A percentile compares a stretch with the other conserved stretches of the same genome.
phyloP scores from a whole-genome alignment of 306 rosid species.

The Inga laurina region DNA sequence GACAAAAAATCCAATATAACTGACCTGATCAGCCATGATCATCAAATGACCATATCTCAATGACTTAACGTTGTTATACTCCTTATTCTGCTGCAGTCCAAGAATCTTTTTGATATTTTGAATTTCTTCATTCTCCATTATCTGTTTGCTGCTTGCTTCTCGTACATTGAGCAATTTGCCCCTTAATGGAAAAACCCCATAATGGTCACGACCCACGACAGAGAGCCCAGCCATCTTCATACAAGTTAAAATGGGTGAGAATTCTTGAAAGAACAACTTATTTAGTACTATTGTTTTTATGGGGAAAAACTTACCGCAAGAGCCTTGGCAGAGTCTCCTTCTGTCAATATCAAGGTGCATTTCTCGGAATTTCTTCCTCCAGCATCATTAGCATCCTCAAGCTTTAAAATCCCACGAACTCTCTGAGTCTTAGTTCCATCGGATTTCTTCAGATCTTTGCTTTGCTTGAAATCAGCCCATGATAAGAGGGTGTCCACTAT shows the following conservation, averaged over 20 bases:
- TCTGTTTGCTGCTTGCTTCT: conserved; percentile 86
- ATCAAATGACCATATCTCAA: conserved; percentile 94
- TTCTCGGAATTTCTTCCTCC: conserved; percentile 84
- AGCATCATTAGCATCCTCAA: conserved; percentile 95
- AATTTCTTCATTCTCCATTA: conserved; percentile 83
- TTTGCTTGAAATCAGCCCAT: conserved; percentile 90
- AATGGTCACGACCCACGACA: conserved; percentile 86
- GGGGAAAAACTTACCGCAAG: conserved; percentile 71
- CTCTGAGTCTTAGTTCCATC: conserved; percentile 94
- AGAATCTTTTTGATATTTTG: conserved; percentile 88
- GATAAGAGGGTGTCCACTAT: conserved; percentile 86
- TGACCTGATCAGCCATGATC: conserved; percentile 99
- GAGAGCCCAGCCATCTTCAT: conserved; percentile 95
- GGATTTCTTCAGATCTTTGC: conserved; percentile 85
- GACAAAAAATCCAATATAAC: neutral
- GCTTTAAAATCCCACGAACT: conserved; percentile 76
- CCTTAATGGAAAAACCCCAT: conserved; percentile 92
- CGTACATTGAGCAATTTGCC: conserved; percentile 94
- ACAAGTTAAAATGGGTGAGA: conserved; percentile 8
- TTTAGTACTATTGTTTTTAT: neutral
- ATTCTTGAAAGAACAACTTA: neutral
- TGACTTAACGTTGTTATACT: conserved; percentile 63
- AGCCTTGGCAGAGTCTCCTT: conserved; percentile 98
- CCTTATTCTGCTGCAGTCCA: conserved; percentile 91
- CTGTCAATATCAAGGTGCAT: conserved; percentile 93